Evolutionary conservation across 2,329 filamentous ascomycete genomes (phyloP).

Genomic region (Sporothrix variecibatus): DNA sequence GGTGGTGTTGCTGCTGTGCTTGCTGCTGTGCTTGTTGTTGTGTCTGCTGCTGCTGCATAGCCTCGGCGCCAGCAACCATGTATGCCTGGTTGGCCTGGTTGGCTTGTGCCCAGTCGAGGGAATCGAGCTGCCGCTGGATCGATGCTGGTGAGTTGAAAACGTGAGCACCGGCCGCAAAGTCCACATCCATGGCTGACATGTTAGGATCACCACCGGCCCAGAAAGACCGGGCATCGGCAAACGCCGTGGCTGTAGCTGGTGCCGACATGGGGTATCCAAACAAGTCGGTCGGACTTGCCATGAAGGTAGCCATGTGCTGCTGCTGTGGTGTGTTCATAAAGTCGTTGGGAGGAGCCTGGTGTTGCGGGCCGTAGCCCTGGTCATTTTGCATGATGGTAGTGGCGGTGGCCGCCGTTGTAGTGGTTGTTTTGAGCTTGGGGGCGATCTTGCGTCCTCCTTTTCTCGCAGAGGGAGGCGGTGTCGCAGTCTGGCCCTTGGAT

Average conservation of each 20-base stretch:
- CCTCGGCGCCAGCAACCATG: constrained; percentile 49
- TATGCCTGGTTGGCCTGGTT: constrained; percentile 46
- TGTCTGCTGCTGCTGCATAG: constrained; percentile 36
- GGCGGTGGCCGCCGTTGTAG: neutral
- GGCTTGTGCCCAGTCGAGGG: constrained; percentile 59
- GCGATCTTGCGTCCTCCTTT: constrained; percentile 59
- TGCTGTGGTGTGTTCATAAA: constrained; percentile 54
- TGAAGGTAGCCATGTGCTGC: constrained; percentile 50
- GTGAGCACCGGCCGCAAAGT: constrained; percentile 51
- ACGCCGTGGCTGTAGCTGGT: constrained; percentile 51
- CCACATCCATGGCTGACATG: constrained; percentile 61
- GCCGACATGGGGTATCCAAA: constrained; percentile 64
- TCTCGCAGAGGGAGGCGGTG: constrained; percentile 60
- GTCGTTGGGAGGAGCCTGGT: constrained; percentile 36
- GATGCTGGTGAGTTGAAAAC: constrained; percentile 47
- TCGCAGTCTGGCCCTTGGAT: constrained; percentile 53
- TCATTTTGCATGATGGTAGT: constrained; percentile 57
- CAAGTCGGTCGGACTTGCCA: constrained; percentile 54
- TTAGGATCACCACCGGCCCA: constrained; percentile 52
- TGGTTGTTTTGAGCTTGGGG: constrained; percentile 45
- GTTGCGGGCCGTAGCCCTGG: constrained; percentile 51
- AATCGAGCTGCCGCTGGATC: constrained; percentile 53
- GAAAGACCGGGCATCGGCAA: constrained; percentile 48
- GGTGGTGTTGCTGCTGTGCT: constrained; percentile 30
- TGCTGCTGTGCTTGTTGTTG: constrained; percentile 38